Evolutionary conservation across 2,329 filamentous ascomycete genomes (phyloP).

Genomic region (Penicillium concentricum): DNA sequence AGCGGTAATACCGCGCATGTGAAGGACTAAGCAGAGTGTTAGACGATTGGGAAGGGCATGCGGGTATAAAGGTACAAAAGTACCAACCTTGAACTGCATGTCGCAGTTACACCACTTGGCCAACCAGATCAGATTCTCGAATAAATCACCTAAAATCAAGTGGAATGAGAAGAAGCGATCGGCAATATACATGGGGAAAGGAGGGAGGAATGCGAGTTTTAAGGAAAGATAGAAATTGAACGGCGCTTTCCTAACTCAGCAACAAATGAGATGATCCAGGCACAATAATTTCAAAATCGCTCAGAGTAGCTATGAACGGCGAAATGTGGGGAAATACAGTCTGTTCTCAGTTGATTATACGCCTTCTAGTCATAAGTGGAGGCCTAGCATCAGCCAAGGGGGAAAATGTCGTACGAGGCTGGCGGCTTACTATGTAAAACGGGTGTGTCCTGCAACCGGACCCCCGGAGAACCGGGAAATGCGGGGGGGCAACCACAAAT

Average conservation of each 20-base stretch:
- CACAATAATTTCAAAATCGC: conserved; percentile 2
- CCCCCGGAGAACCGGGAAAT: not conserved
- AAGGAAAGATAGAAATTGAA: conserved; percentile 1
- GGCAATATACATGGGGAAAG: not conserved
- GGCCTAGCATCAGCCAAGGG: not conserved
- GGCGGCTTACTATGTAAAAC: not conserved
- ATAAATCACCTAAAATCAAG: not conserved
- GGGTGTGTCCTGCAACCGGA: not conserved
- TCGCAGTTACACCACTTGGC: conserved; percentile 6
- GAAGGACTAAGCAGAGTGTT: conserved; percentile 4
- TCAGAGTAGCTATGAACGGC: conserved; percentile 1
- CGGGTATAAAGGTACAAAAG: not conserved
- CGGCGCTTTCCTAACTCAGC: not conserved
- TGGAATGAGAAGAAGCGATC: not conserved
- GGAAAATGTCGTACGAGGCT: conserved; percentile 10
- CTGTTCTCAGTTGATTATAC: conserved; percentile 6
- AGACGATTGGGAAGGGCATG: not conserved
- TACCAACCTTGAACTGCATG: conserved; percentile 23
- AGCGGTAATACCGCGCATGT: conserved; percentile 15
- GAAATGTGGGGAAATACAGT: conserved; percentile 17
- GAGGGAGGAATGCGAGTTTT: not conserved
- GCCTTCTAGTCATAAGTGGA: not conserved
- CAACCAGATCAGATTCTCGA: not conserved
- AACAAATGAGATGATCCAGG: conserved; percentile 11
- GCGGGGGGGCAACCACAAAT: not conserved